Conservation (phyloP, 169 alveolate species). For the Cryptosporidium baileyi region DNA sequence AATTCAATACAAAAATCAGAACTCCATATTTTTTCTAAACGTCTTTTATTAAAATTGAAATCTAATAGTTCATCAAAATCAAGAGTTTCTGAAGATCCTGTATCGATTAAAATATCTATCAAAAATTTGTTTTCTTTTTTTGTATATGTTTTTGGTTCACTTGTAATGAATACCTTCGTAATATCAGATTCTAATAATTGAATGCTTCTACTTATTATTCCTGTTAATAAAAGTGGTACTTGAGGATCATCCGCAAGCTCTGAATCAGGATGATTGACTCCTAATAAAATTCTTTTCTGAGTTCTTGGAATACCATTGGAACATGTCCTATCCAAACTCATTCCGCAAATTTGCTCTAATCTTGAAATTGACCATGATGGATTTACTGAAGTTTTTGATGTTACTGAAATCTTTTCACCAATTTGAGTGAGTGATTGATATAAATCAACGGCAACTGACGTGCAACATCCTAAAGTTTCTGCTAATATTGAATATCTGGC, state of each 20-base stretch:
- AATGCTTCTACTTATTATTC: constrained; percentile 14
- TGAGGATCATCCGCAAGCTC: constrained; percentile 3
- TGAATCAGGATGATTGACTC: constrained; percentile 3
- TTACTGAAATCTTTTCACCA: neutral
- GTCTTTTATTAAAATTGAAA: neutral
- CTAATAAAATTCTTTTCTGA: neutral
- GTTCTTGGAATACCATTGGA: constrained; percentile 71
- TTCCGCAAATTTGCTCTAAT: constrained; percentile 74
- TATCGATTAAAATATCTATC: constrained; percentile 19
- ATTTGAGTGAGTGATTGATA: constrained; percentile 26
- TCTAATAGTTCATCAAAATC: neutral
- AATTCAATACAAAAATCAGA: constrained; percentile 11
- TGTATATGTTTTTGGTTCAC: neutral
- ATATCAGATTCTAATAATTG: constrained; percentile 45
- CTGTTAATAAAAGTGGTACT: neutral
- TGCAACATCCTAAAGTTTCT: constrained; percentile 56
- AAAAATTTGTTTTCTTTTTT: neutral
- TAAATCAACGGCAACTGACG: constrained; percentile 32
- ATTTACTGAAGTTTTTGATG: neutral
- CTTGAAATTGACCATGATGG: constrained; percentile 71
- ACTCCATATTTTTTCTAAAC: neutral
- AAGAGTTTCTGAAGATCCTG: neutral
- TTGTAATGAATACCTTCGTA: constrained; percentile 24
- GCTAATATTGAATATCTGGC: constrained; percentile 43
- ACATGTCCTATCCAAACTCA: constrained; percentile 75